Base-by-base conservation (phyloP, 2,329 filamentous ascomycete species). In the Colletotrichum liriopes region DNA sequence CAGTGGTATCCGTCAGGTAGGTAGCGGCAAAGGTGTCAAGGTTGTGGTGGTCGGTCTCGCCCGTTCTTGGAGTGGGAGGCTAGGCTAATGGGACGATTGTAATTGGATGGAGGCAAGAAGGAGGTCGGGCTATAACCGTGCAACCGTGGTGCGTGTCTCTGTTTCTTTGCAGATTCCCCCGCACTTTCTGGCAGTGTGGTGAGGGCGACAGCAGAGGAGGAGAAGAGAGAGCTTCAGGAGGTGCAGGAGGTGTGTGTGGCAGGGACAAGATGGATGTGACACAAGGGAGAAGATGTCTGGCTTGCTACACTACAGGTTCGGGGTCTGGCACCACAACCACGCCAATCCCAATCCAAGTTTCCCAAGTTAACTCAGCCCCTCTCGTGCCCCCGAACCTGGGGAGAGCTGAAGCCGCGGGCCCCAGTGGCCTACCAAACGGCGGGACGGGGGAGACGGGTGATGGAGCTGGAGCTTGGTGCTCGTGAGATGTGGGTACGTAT, bases 121-220 rank as follows among this genome's bases (percentile, higher is more conserved):
- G 67, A 66, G 63, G 66, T 63, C 71, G 49, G 55, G 55, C 62
- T 62, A 71, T 54, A 72, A 71, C 65, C 70, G 59, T 72, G 65
- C 66, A 61, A 52, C n/a, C 20, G 16, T 68, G 65, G 59, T 61
- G 39, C 23, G 41, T 67, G 62, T 71, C 66, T 71, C 49, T 65
- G 35, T 32, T 60, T 69, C 43, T 52, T 29, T 59, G 41, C 37
- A 63, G 49, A 55, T 64, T 72, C 65, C 70, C 69, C 70, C 70
- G 70, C 70, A 72, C 70, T 69, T 49, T 64, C 47, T 43, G 32
- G 61, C 32, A 14, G 37, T 47, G 37, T 45, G 51, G 51, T 58
- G 49, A 72, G 32, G 68, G 51, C 35, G 29, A 67, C 39, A 67
- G 64, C 35, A 70, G 60, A 67, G 52, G 29, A 47, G 39, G 39